A percentile compares a stretch with the other conserved stretches of the same genome.
phyloP scores from a whole-genome alignment of 1,284 basidiomycete genomes.

The Ustilago esculenta region DNA sequence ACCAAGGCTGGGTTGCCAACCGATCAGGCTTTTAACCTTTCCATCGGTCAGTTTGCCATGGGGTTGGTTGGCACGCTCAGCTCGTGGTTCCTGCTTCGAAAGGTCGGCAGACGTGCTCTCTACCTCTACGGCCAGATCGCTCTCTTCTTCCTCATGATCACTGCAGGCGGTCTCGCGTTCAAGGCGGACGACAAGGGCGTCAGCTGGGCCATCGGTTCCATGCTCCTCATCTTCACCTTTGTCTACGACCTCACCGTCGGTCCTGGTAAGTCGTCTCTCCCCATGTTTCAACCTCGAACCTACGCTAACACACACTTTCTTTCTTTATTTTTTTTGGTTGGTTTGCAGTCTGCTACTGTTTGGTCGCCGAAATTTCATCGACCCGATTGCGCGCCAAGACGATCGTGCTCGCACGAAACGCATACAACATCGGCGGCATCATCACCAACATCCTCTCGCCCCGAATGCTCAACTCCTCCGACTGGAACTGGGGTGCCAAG shows the following conservation, averaged over 20 bases:
- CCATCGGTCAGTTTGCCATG: conserved; percentile 67
- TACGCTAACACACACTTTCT: too few relatives aligned
- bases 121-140: conserved; percentile 70
- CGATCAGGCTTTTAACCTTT: conserved; percentile 67
- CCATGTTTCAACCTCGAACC: too few relatives aligned
- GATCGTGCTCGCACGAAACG: conserved; percentile 70
- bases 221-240: conserved; percentile 69
- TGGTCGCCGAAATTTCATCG: conserved; percentile 70
- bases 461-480: conserved; percentile 68
- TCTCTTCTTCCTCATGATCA: conserved; percentile 68
- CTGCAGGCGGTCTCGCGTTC: conserved; percentile 69
- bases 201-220: conserved; percentile 68
- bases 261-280: too few relatives aligned
- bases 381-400: conserved; percentile 71
- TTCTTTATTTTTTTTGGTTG: too few relatives aligned
- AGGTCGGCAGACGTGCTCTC: conserved; percentile 69
- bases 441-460: conserved; percentile 69
- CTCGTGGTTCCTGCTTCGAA: conserved; percentile 68
- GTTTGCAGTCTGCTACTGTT: conserved; percentile 69
- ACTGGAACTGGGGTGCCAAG: conserved; percentile 69
- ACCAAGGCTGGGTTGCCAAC: conserved; percentile 68
- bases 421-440: conserved; percentile 67
- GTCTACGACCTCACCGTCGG: conserved; percentile 68
- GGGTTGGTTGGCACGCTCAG: conserved; percentile 68
- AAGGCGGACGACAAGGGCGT: conserved; percentile 28